phyloP scores from a whole-genome alignment of 345 rosid species.

The Syzygium jambos region DNA sequence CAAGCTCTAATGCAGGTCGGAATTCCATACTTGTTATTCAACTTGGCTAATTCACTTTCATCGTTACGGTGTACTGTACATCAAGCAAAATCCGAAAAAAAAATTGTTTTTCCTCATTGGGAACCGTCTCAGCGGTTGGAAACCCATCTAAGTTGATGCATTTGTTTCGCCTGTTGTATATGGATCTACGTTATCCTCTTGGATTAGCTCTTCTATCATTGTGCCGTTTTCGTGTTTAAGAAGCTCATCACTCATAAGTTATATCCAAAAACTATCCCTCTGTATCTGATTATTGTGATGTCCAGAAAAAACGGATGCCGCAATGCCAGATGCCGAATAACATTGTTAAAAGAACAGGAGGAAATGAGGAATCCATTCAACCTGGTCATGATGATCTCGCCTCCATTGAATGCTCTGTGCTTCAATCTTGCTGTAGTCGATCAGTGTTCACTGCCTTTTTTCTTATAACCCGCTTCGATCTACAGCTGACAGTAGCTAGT shows the following conservation, averaged over 20 bases:
- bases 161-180: neutral
- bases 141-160: neutral
- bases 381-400: neutral
- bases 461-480: neutral
- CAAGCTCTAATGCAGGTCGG: conserved; percentile 80
- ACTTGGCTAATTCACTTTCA: neutral
- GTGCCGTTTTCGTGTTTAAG: neutral
- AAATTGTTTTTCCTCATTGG: neutral
- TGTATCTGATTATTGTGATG: neutral
- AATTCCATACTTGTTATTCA: neutral
- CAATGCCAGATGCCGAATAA: neutral
- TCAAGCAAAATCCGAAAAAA: too few species aligned
- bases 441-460: neutral
- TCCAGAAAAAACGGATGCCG: too few species aligned
- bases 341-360: neutral
- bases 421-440: neutral
- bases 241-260: neutral
- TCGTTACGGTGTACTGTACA: neutral
- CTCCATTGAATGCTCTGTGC: neutral
- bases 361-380: neutral
- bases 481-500: neutral
- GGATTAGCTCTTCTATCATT: neutral
- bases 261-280: neutral
- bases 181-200: neutral
- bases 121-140: neutral